These are phyloP conservation scores for Artemisia annua DNA, from an alignment of 129 eudicot genomes.

Conservation along the genomic window DNA sequence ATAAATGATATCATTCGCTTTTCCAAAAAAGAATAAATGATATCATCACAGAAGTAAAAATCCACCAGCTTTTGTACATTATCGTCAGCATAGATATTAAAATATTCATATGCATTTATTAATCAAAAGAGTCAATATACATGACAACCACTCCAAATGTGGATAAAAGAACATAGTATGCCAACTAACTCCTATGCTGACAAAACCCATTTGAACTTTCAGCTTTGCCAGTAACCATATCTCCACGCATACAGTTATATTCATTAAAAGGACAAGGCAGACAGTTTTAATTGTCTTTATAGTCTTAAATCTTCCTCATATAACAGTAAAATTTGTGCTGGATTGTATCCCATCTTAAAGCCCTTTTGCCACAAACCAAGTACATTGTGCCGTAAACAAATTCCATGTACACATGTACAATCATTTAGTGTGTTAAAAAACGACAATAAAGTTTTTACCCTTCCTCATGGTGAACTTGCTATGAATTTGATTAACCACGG, in stretches of 20 bases:
- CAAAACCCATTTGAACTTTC: neutral
- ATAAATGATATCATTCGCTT: constrained; percentile 1
- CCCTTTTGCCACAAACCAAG: constrained; percentile 8
- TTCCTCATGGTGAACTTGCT: constrained; percentile 62
- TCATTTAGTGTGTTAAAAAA: constrained; percentile 10
- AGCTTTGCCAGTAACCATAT: constrained; percentile 14
- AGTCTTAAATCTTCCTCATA: neutral
- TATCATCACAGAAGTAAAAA: neutral
- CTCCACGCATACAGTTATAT: neutral
- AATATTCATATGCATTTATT: neutral
- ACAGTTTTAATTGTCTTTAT: neutral
- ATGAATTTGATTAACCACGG: constrained; percentile 73
- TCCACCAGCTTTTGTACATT: neutral
- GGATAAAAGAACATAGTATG: constrained; percentile 1
- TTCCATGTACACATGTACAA: neutral
- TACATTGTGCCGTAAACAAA: neutral
- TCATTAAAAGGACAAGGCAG: neutral
- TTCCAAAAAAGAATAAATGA: neutral
- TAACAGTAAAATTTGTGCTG: neutral
- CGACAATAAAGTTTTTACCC: constrained; percentile 41
- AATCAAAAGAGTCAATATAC: neutral
- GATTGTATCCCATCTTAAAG: neutral
- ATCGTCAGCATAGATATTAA: neutral
- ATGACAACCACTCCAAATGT: neutral
- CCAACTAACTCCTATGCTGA: neutral